Base-by-base conservation (phyloP, 352 stramenopile species). In the Phytophthora aleatoria region DNA sequence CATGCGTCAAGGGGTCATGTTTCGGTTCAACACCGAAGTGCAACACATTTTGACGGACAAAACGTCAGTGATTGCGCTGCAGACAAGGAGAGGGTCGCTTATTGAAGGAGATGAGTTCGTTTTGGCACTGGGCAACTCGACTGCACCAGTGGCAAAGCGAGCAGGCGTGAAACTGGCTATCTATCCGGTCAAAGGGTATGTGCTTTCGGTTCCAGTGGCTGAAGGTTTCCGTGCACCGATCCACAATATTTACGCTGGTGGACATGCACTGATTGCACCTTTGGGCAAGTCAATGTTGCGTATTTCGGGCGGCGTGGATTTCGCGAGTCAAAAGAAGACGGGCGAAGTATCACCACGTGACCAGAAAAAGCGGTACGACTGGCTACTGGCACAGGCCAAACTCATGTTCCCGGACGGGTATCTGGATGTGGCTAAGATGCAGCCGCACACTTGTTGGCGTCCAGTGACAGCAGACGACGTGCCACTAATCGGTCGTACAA, bases 31-130 rank as follows among this genome's bases (percentile, higher is more conserved):
- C 50, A 92, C 87, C 3, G 87, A 95, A 35, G 75, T 95, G 48
- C 73, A 86, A 27, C 83, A 95, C 44, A 79, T 95, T 33, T 68
- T 95, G 20, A 87, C 83, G 16, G 86, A 93, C 63, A 82, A 84
- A 49, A 85, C 83, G 47, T 74, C 76, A 13, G 85, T 93, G 20
- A 91, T 95, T 52, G 87, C 87, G 42, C 51, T 95, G 12, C 87
- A 95, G 68, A 93, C 85, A 30, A 74, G 79, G 26, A 82, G 83
- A 27, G 85, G 87, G n/a, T 87, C 85, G 11, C 61, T 95, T 15
- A 95, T 95, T 53, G 87, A 95, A 76, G 87, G 85, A 45, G 87
- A 95, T 57, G 83, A 92, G 65, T 95, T 95, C 49, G 87, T 95
- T 31, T 69, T 95, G 35, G 87, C 87, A 27, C 64, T 95, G 0